A percentile compares a stretch with the other conserved stretches of the same genome.
phyloP scores from a whole-genome alignment of 106 monocot genomes.

The Dendrobium huoshanense region DNA sequence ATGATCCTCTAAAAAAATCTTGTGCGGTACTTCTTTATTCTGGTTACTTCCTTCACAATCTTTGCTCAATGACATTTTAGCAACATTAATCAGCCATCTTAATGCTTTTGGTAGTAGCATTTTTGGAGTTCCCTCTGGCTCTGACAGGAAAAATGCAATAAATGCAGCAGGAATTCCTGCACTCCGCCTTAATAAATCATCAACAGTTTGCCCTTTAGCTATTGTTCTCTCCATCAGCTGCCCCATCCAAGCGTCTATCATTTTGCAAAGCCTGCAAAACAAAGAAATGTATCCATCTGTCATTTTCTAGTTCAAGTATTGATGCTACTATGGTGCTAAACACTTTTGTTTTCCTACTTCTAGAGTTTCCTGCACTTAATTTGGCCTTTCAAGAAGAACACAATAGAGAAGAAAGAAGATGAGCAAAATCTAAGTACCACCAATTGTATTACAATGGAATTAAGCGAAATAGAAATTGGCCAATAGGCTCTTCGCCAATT shows the following conservation, averaged over 20 bases:
- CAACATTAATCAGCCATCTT: slow-evolving; percentile 65
- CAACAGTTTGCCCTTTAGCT: slow-evolving; percentile 85
- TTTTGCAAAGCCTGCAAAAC: slow-evolving; percentile 73
- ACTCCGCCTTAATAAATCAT: slow-evolving; percentile 95
- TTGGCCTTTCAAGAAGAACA: neutral
- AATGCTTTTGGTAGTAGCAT: slow-evolving; percentile 79
- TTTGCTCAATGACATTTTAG: slow-evolving; percentile 33
- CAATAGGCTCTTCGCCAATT: too few relatives aligned
- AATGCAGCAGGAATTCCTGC: slow-evolving; percentile 98
- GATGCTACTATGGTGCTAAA: neutral
- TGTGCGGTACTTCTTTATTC: neutral
- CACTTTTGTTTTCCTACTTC: neutral
- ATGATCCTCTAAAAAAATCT: slow-evolving; percentile 6
- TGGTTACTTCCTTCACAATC: slow-evolving; percentile 7
- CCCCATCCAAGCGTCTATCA: slow-evolving; percentile 93
- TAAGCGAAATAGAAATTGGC: too few relatives aligned
- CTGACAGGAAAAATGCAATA: slow-evolving; percentile 88
- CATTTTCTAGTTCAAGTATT: neutral
- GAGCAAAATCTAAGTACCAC: too few relatives aligned
- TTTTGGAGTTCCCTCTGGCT: slow-evolving; percentile 94
- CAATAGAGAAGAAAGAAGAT: neutral
- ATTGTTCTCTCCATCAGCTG: slow-evolving; percentile 76
- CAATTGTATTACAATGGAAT: too few relatives aligned
- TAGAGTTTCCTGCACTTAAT: neutral
- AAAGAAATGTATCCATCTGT: neutral